Evolutionary conservation across 495 filamentous ascomycete genomes (phyloP).

Genomic region (Penicillium longicatenatum): DNA sequence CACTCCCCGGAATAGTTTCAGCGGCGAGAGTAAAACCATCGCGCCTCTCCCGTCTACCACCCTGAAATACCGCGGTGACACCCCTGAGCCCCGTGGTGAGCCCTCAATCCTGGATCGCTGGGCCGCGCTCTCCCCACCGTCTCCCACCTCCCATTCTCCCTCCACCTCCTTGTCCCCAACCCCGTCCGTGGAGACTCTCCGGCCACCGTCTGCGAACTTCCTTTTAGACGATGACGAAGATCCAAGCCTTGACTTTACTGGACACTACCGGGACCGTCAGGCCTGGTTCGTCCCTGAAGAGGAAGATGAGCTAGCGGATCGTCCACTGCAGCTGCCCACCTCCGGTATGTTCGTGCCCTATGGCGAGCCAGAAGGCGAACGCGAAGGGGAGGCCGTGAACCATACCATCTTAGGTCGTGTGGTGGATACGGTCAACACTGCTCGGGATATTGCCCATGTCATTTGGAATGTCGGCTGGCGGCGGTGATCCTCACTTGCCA

Average conservation of each 20-base stretch:
- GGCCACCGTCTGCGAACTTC: slow-evolving; percentile 71
- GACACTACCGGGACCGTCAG: slow-evolving; percentile 26
- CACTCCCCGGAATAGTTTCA: slow-evolving; percentile 55
- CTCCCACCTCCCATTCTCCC: slow-evolving; percentile 18
- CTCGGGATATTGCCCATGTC: slow-evolving; percentile 92
- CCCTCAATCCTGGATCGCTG: slow-evolving; percentile 36
- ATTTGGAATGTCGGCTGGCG: slow-evolving; percentile 99
- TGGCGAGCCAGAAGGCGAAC: slow-evolving; percentile 68
- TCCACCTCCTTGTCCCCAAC: slow-evolving; percentile 58
- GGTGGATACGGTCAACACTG: slow-evolving; percentile 94
- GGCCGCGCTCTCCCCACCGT: slow-evolving; percentile 31
- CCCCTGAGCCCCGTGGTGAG: slow-evolving; percentile 58
- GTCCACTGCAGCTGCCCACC: slow-evolving; percentile 66
- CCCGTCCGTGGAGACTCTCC: slow-evolving; percentile 74
- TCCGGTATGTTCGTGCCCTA: slow-evolving; percentile 89
- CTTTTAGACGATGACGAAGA: slow-evolving; percentile 68
- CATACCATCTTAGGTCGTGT: slow-evolving; percentile 75
- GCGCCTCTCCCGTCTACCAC: slow-evolving; percentile 91
- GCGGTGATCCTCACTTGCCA: slow-evolving; percentile 46
- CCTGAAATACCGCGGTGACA: slow-evolving; percentile 83
- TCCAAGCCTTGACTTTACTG: slow-evolving; percentile 49
- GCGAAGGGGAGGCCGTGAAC: slow-evolving; percentile 58
- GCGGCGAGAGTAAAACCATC: slow-evolving; percentile 81
- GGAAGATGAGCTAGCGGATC: slow-evolving; percentile 31
- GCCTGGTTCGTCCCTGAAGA: slow-evolving; percentile 44